Conservation (phyloP, 208 protist species). For the Leishmania braziliensis region DNA sequence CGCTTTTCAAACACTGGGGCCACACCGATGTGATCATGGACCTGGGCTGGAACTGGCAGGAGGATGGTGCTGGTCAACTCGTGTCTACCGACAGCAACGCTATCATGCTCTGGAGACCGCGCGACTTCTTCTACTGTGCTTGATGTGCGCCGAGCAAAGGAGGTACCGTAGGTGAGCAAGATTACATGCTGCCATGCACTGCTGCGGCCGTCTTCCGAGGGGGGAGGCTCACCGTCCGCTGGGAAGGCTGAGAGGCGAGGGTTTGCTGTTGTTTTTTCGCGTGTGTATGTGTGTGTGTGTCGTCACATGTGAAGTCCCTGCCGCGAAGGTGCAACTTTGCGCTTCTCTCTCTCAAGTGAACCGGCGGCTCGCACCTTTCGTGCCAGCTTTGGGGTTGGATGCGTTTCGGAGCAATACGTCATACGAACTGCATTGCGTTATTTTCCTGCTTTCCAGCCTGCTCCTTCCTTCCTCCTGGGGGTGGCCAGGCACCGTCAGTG, state of each 20-base stretch:
- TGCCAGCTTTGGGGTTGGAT: background rate
- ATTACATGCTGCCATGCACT: background rate
- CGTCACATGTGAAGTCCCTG: background rate
- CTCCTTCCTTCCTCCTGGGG: background rate
- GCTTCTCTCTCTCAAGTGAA: background rate
- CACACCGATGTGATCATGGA: constrained; percentile 88
- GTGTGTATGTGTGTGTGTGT: background rate
- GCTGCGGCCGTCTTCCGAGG: background rate
- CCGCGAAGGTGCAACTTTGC: background rate
- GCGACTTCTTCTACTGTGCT: constrained; percentile 76
- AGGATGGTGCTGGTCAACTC: constrained; percentile 74
- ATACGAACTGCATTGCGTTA: too few relatives aligned
- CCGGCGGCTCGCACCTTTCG: background rate
- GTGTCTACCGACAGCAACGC: constrained; percentile 81
- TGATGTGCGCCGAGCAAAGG: background rate
- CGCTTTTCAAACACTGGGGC: constrained; percentile 85
- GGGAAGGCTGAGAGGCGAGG: background rate
- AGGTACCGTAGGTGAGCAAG: background rate
- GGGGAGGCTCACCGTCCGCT: background rate
- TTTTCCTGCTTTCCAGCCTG: background rate
- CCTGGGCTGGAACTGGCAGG: constrained; percentile 89
- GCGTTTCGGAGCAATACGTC: background rate
- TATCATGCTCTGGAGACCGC: constrained; percentile 88
- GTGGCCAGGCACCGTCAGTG: background rate
- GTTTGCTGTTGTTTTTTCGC: background rate